Conservation (phyloP, 2,329 filamentous ascomycete genomes). For the Sarocladium strictum region DNA sequence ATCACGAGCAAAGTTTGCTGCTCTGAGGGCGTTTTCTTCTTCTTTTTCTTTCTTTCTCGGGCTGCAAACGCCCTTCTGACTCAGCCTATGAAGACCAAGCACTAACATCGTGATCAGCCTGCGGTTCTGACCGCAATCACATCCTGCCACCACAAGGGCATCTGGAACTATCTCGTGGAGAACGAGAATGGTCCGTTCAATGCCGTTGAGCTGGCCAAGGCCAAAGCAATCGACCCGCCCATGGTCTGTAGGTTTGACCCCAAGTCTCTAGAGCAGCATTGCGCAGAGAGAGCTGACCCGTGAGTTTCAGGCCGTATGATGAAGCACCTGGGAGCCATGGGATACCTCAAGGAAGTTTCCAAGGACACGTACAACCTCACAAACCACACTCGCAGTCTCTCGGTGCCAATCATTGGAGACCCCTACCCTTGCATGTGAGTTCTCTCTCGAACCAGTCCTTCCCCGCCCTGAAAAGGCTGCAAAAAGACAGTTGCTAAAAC, state of each 20-base stretch:
- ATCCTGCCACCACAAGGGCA: slow-evolving; percentile 27
- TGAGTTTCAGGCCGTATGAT: slow-evolving; percentile 23
- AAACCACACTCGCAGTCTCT: slow-evolving; percentile 30
- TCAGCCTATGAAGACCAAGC: no score
- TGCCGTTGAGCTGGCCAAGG: slow-evolving; percentile 23
- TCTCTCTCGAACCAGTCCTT: not conserved
- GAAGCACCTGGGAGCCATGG: slow-evolving; percentile 32
- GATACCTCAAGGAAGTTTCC: slow-evolving; percentile 29
- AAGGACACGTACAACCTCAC: slow-evolving; percentile 30
- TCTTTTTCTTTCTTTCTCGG: not conserved
- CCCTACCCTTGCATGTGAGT: slow-evolving; percentile 27
- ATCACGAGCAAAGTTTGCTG: no score
- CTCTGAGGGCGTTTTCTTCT: no score
- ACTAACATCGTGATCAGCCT: slow-evolving; percentile 12
- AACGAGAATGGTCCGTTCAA: slow-evolving; percentile 24
- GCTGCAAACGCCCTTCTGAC: not conserved
- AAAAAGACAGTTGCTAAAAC: not conserved
- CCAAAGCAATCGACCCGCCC: slow-evolving; percentile 20
- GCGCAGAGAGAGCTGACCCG: not conserved
- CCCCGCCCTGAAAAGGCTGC: not conserved
- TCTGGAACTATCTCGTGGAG: slow-evolving; percentile 28
- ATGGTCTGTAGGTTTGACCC: slow-evolving; percentile 19
- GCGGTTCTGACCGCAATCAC: slow-evolving; percentile 20
- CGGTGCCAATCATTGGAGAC: slow-evolving; percentile 25
- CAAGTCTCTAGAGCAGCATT: not conserved